Evolutionary conservation across 306 rosid species (phyloP), one percentile per base, ranked within the genome.

Genomic region (Fagus crenata): DNA sequence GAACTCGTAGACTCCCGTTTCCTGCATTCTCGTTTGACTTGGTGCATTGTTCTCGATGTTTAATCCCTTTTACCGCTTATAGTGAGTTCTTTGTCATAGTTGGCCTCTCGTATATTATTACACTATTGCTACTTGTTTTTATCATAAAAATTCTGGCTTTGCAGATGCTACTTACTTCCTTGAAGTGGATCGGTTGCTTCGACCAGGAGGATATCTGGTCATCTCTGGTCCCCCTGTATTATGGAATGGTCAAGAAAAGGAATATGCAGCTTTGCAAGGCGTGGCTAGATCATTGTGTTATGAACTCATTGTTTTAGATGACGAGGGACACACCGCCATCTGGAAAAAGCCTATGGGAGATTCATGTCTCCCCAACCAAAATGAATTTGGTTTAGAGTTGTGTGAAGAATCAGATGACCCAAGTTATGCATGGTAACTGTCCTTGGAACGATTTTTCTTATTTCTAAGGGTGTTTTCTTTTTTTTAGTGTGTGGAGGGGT

Each of bases 151-250:
- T 77, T 73, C 56, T 79, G 76, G 42, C 73, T 75, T 77, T 85
- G 87, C 92, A 96, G 99, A 92, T 89, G 97, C 92, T 49, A 88
- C 93, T 60, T 96, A 96, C 86, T 92, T 96, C 88, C 78, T 92
- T 7, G 98, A 96, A 89, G 99, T 96, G 64, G 98, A 96, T 80
- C 89, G 99, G 18, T 78, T 96, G 78, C 99, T 96, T 78, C 98
- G 98, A 70, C 99, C 96, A 40, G 93, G 98, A 75, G 99, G 99
- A 74, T 92, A 87, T 81, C 79, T 91, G 59, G 93, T 96, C 75
- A 93, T 96, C 71, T 96, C 98, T 65, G 99, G 98, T 7, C 99
- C 99, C 69, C 99, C 99, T 68, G 99, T 96, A 46, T 93, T 89
- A 80, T 96, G 99, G 99, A 75, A 94, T 70, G 91, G 91, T 80